Conservation (phyloP, 2,329 filamentous ascomycete genomes). For the Neofusicoccum cordaticola region DNA sequence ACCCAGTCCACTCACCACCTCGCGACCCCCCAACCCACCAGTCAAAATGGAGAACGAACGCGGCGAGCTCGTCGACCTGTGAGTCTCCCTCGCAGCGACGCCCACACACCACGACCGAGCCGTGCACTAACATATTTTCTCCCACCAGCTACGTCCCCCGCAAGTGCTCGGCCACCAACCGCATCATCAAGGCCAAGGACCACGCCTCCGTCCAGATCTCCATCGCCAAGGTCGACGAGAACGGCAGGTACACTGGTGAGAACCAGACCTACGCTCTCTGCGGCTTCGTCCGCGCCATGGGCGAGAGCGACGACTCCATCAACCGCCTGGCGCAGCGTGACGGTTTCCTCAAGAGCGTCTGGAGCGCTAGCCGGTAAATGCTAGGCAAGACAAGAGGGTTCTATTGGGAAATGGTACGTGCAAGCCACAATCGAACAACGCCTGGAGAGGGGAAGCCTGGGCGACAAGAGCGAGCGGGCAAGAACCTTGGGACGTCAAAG, state of each 20-base stretch:
- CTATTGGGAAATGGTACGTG: slow-evolving; percentile 16
- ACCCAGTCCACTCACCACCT: slow-evolving; percentile 6
- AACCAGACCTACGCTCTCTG: slow-evolving; percentile 96
- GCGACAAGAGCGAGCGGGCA: not conserved
- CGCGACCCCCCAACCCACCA: not conserved
- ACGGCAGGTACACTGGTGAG: slow-evolving; percentile 93
- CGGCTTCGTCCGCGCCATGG: slow-evolving; percentile 96
- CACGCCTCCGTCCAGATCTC: slow-evolving; percentile 98
- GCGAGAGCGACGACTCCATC: slow-evolving; percentile 93
- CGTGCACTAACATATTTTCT: slow-evolving; percentile 10
- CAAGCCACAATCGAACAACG: not conserved
- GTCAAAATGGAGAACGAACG: slow-evolving; percentile 99
- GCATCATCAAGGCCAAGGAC: slow-evolving; percentile 99
- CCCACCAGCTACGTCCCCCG: slow-evolving; percentile 83
- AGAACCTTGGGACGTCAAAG: not conserved
- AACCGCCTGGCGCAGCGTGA: slow-evolving; percentile 96
- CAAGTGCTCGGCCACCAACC: slow-evolving; percentile 98
- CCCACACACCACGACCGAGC: not conserved
- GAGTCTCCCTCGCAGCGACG: slow-evolving; percentile 33
- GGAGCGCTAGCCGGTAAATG: slow-evolving; percentile 67
- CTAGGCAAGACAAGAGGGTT: slow-evolving; percentile 4
- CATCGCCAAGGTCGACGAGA: slow-evolving; percentile 98
- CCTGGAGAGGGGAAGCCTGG: not conserved
- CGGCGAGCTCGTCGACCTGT: slow-evolving; percentile 99
- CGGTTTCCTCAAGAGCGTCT: slow-evolving; percentile 95